Evolutionary conservation across 2,329 filamentous ascomycete genomes (phyloP).

Genomic region (Aspergillus neotritici): DNA sequence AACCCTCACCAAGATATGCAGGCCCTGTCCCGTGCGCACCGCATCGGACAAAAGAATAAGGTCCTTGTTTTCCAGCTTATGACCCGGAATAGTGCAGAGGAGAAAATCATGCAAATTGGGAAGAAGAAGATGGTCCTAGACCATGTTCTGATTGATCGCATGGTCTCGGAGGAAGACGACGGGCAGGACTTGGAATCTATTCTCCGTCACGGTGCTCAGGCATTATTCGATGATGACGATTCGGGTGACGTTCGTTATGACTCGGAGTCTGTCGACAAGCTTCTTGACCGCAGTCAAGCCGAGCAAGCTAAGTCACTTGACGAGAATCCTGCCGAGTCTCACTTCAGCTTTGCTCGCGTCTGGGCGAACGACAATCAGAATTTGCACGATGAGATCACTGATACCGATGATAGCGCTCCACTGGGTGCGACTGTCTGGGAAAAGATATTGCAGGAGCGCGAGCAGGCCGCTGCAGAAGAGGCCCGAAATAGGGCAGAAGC

Average conservation of each 20-base stretch:
- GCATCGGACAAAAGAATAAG: constrained; percentile 93
- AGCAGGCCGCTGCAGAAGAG: constrained; percentile 69
- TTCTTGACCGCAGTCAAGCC: constrained; percentile 79
- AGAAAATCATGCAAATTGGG: constrained; percentile 93
- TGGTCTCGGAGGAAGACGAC: constrained; percentile 76
- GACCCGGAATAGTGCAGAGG: constrained; percentile 81
- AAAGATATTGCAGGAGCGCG: constrained; percentile 76
- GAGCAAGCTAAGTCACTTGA: constrained; percentile 64
- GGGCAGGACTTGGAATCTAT: constrained; percentile 80
- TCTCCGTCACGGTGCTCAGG: constrained; percentile 77
- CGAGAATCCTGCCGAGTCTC: constrained; percentile 64
- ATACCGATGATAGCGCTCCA: constrained; percentile 44
- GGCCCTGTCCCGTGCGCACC: constrained; percentile 86
- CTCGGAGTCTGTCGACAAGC: constrained; percentile 71
- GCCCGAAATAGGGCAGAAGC: constrained; percentile 62
- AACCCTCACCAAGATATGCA: constrained; percentile 98
- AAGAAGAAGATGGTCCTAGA: constrained; percentile 95
- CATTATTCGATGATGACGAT: constrained; percentile 73
- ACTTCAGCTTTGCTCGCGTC: constrained; percentile 84
- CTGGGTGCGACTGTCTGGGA: constrained; percentile 77
- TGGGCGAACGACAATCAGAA: constrained; percentile 78
- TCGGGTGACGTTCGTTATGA: constrained; percentile 74
- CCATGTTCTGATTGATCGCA: constrained; percentile 86
- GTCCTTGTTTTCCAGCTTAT: constrained; percentile 93
- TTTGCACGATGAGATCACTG: constrained; percentile 59